Conservation (phyloP, 495 filamentous ascomycete species). For the Hypoxylon trugodes region DNA sequence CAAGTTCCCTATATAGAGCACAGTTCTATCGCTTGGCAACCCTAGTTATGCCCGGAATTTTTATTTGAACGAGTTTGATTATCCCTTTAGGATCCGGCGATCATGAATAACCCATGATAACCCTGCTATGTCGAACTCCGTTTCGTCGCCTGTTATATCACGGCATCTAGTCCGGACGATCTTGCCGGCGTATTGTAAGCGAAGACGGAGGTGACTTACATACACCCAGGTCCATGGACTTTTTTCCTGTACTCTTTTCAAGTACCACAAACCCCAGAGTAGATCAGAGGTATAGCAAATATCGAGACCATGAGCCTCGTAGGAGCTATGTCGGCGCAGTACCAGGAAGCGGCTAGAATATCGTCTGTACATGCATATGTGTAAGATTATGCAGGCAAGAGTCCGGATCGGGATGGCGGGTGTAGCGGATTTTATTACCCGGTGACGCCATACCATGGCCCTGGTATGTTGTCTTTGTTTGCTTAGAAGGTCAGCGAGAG, state of each 20-base stretch:
- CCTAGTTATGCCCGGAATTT: not conserved
- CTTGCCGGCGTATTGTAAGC: not conserved
- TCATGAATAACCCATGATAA: slow-evolving; percentile 2
- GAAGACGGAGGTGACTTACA: not conserved
- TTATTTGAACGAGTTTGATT: not conserved
- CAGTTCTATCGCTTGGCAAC: not conserved
- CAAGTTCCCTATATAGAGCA: slow-evolving; percentile 8
- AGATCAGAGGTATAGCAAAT: not conserved
- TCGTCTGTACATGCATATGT: not conserved
- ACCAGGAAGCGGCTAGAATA: not conserved
- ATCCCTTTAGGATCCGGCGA: not conserved
- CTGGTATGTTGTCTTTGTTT: not conserved
- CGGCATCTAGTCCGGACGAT: not conserved
- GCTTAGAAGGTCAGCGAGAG: not conserved
- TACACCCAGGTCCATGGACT: not conserved
- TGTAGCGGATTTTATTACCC: not conserved
- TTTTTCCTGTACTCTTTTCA: not conserved
- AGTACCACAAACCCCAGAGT: not conserved
- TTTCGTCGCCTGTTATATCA: not conserved
- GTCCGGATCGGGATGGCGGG: not conserved
- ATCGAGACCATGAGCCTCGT: not conserved
- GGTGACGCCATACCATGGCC: not conserved
- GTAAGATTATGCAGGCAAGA: slow-evolving; percentile 11
- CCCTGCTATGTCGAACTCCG: not conserved
- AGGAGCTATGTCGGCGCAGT: slow-evolving; percentile 1